phyloP scores from a whole-genome alignment of 257 asterid species.

The Solanum appendiculatum region DNA sequence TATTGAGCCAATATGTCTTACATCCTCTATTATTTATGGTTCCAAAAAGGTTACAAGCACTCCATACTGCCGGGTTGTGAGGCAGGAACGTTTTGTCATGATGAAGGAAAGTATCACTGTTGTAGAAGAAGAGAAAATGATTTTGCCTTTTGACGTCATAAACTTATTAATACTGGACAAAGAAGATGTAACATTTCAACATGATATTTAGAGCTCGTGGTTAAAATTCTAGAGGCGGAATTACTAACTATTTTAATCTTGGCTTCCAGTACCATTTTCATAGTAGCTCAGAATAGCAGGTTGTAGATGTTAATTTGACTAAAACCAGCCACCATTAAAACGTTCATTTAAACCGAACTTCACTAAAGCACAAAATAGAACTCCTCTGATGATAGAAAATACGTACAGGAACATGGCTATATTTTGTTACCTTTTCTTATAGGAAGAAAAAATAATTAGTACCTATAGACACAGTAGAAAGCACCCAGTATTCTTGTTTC shows the following conservation, averaged over 20 bases:
- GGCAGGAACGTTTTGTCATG: slow-evolving; percentile 58
- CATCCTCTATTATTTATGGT: slow-evolving; percentile 32
- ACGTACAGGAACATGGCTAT: background rate
- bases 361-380: background rate
- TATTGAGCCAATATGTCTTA: slow-evolving; percentile 70
- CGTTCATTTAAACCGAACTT: background rate
- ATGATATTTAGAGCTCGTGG: background rate
- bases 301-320: background rate
- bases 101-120: slow-evolving; percentile 74
- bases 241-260: background rate
- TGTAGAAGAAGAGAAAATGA: slow-evolving; percentile 13
- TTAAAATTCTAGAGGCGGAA: background rate
- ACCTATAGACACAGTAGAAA: slow-evolving; percentile 78
- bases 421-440: background rate
- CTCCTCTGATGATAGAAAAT: no score
- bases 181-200: no score
- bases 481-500: slow-evolving; percentile 78
- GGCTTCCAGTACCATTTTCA: background rate
- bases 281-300: background rate
- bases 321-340: background rate
- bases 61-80: slow-evolving; percentile 53
- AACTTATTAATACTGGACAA: background rate
- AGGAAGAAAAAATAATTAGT: background rate
- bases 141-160: background rate
- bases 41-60: slow-evolving; percentile 68